Evolutionary conservation across 352 stramenopile genomes (phyloP).

Genomic region (Elongisporangium prolatum): DNA sequence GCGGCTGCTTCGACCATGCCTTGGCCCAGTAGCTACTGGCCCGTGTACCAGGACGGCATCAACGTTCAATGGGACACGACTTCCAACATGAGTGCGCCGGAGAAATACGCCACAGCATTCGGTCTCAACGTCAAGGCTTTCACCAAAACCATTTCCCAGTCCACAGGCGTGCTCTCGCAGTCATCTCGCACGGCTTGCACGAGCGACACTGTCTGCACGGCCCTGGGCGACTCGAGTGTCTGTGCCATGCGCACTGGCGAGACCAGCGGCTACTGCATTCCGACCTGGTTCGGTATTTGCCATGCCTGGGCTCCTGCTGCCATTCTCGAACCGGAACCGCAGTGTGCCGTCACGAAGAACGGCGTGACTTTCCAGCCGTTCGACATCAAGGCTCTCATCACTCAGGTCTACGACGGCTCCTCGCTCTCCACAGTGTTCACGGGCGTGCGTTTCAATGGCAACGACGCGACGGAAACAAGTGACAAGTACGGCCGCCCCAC

Average conservation of each 20-base stretch:
- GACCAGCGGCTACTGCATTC: constrained; percentile 35
- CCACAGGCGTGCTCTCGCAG: constrained; percentile 27
- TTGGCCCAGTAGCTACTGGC: constrained; percentile 61
- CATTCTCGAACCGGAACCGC: constrained; percentile 34
- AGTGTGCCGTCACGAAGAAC: constrained; percentile 37
- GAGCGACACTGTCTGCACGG: constrained; percentile 25
- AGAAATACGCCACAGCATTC: constrained; percentile 52
- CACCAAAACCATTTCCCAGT: constrained; percentile 31
- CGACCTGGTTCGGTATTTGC: constrained; percentile 43
- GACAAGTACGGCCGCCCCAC: constrained; percentile 45
- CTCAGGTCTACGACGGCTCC: constrained; percentile 32
- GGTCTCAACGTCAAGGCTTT: constrained; percentile 24
- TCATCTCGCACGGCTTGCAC: constrained; percentile 19
- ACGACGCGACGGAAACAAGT: constrained; percentile 5
- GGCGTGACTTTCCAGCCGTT: constrained; percentile 39
- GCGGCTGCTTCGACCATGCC: constrained; percentile 13
- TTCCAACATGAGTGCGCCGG: constrained; percentile 19
- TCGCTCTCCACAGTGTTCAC: constrained; percentile 35
- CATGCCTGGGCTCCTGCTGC: constrained; percentile 38
- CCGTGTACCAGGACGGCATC: constrained; percentile 57
- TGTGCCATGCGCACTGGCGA: constrained; percentile 27
- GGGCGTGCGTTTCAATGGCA: constrained; percentile 27
- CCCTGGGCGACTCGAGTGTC: constrained; percentile 17
- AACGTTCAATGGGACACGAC: constrained; percentile 31
- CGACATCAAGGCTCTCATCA: constrained; percentile 47